phyloP scores from a whole-genome alignment of 345 rosid genomes.

The Anacardium occidentale region DNA sequence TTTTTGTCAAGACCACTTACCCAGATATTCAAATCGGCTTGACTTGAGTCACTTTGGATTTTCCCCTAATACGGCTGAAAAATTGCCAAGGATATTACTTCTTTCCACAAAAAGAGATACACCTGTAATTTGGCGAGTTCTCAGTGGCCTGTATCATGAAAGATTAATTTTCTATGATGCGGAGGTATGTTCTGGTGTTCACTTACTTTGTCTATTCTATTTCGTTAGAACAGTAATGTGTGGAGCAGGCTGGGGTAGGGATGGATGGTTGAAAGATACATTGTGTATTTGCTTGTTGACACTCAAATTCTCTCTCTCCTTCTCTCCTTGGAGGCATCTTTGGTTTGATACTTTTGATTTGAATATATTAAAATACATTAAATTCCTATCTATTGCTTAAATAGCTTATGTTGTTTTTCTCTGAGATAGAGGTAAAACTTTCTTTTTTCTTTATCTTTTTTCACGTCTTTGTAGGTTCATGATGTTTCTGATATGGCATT shows the following conservation, averaged over 20 bases:
- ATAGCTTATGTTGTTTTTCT: no score
- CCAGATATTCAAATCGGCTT: slow-evolving; percentile 64
- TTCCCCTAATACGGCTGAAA: slow-evolving; percentile 32
- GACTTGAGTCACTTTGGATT: slow-evolving; percentile 44
- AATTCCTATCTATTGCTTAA: not conserved
- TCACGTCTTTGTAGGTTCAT: slow-evolving; percentile 49
- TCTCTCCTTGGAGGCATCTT: no score
- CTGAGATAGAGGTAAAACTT: not conserved
- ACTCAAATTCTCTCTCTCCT: no score
- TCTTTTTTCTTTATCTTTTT: not conserved
- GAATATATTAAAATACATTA: not conserved
- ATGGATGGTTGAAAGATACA: not conserved
- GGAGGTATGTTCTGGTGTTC: slow-evolving; percentile 48
- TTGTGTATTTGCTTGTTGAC: no score
- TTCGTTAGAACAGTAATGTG: not conserved
- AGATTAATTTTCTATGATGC: slow-evolving; percentile 57
- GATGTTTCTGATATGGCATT: slow-evolving; percentile 53
- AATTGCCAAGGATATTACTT: slow-evolving; percentile 61
- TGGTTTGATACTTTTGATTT: no score
- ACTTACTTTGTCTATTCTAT: not conserved
- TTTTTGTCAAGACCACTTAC: slow-evolving; percentile 79
- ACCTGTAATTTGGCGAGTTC: slow-evolving; percentile 85
- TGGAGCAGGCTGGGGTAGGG: not conserved
- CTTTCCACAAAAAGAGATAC: slow-evolving; percentile 83
- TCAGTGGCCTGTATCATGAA: slow-evolving; percentile 71